Base-by-base conservation (phyloP, 192 early-diverging fungal species). In the Physocladia obscura region DNA sequence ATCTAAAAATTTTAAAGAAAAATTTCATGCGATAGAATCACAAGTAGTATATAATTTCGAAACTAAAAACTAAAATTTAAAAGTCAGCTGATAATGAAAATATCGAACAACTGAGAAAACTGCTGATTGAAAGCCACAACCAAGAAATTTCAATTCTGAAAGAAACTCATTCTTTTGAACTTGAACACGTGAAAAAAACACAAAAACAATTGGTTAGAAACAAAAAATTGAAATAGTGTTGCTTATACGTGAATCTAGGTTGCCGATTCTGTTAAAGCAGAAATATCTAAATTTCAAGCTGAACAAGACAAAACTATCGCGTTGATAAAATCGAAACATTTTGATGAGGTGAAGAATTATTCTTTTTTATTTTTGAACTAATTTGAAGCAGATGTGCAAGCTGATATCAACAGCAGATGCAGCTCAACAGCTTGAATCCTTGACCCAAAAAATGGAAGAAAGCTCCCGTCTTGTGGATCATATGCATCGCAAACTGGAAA, bases 341-440 rank as follows among this genome's bases (percentile, higher is more conserved):
- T 71, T 36, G 69, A 71, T 27, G 57, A 71, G 38, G 67, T 69
- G 17, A 47, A n/a, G n/a, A n/a, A n/a, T n/a, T n/a, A n/a, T n/a
- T n/a, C n/a, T n/a, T n/a, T n/a, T n/a, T n/a, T n/a, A n/a, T n/a
- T n/a, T n/a, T n/a, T n/a, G n/a, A n/a, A n/a, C n/a, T n/a, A n/a
- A n/a, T 22, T 55, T 59, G 13, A 36, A 19, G 1, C 51, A 69
- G 58, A 71, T 71, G 57, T 11, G 48, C 1, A 71, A 71, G 22
- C 13, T 71, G 44, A 61, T 71, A 19, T 61, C 69, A 17, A 71
- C 36, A 4, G 58, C 69, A 21, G 69, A 71, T 36, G 69, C 69
- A 48, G 57, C 69, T 2, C 6, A 49, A 47, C 69, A 71, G 34
- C 69, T 71, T 44, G 57, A 71, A 51, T 29, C 39, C 1, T 36